These are phyloP conservation scores for Salvia miltiorrhiza DNA, from an alignment of 257 asterid genomes.

Conservation along the genomic window DNA sequence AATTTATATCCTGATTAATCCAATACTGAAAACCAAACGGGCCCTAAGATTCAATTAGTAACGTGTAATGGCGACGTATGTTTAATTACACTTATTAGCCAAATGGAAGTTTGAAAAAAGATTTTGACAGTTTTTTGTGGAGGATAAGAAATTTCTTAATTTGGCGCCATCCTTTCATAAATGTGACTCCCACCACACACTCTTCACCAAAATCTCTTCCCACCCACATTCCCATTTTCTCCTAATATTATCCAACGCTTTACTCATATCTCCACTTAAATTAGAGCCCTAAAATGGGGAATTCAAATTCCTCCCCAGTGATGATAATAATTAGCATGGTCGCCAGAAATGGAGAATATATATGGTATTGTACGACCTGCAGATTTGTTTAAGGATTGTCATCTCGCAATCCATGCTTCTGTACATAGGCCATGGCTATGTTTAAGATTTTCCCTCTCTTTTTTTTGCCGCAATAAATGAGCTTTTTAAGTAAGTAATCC, in stretches of 20 bases:
- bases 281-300: slow-evolving; percentile 27
- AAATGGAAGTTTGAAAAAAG: neutral
- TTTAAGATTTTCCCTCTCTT: neutral
- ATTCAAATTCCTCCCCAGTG: neutral
- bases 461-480: slow-evolving; percentile 17
- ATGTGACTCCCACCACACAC: slow-evolving; percentile 52
- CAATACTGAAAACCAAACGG: too few species aligned
- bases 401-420: neutral
- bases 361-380: slow-evolving; percentile 14
- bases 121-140: slow-evolving; percentile 46
- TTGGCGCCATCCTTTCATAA: slow-evolving; percentile 42
- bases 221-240: neutral
- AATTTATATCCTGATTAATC: too few species aligned
- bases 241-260: slow-evolving; percentile 23
- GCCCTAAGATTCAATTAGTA: too few species aligned
- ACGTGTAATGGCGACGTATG: too few species aligned
- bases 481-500: slow-evolving; percentile 16
- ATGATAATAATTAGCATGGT: slow-evolving; percentile 19
- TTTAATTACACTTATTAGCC: neutral
- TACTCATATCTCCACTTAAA: neutral
- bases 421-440: slow-evolving; percentile 12
- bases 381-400: neutral
- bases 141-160: slow-evolving; percentile 30
- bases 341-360: slow-evolving; percentile 3
- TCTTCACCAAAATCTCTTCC: slow-evolving; percentile 25